Conservation (phyloP, 257 asterid genomes). For the Solanum tacnaense region DNA sequence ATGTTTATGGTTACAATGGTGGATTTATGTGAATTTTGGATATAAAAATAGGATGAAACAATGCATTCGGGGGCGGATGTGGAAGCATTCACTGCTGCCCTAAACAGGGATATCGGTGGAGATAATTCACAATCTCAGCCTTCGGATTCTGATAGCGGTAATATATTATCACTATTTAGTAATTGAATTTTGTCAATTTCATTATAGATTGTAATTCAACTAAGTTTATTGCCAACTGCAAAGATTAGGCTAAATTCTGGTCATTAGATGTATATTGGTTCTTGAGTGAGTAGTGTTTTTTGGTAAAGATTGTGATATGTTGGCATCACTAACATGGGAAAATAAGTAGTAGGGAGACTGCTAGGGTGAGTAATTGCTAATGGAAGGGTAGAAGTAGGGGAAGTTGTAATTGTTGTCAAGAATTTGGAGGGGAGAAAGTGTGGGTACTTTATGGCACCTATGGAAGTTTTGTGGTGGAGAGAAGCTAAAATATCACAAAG, state of each 20-base stretch:
- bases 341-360: not conserved
- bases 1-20: not conserved
- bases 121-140: constrained; percentile 41
- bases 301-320: not conserved
- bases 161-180: not conserved
- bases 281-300: not conserved
- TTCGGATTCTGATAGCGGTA: constrained; percentile 44
- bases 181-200: not conserved
- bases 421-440: not conserved
- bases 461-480: not conserved
- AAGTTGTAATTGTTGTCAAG: not conserved
- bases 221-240: not conserved
- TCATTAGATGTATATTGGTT: not conserved
- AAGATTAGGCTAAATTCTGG: not conserved
- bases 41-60: constrained; percentile 64
- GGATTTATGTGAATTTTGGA: not conserved
- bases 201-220: not conserved
- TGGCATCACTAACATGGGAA: not conserved
- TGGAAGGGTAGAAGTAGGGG: not conserved
- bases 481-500: not conserved
- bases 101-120: constrained; percentile 87
- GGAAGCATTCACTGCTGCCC: constrained; percentile 89
- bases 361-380: not conserved
- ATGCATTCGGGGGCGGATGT: constrained; percentile 99
- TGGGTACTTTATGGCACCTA: not conserved